A percentile compares a stretch with the other conserved stretches of the same genome.
phyloP scores from a whole-genome alignment of 208 protist species.

The Balamuthia mandrillaris region DNA sequence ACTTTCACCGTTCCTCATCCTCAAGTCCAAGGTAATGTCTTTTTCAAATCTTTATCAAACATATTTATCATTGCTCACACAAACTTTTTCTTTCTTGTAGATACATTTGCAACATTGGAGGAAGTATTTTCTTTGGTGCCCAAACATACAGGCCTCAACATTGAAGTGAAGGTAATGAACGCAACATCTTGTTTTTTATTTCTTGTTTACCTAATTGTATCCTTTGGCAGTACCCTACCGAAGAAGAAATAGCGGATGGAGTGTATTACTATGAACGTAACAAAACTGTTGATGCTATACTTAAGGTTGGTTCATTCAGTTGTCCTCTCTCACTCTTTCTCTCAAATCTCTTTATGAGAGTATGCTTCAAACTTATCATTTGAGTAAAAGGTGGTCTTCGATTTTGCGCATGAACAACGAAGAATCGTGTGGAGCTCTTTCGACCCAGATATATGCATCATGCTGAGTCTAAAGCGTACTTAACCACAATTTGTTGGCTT shows the following conservation, averaged over 20 bases:
- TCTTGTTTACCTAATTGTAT: too few species aligned
- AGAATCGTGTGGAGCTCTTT: neutral
- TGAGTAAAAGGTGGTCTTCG: neutral
- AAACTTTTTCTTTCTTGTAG: too few species aligned
- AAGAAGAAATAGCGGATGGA: neutral
- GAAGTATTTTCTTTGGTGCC: slow-evolving; percentile 6
- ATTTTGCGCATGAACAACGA: neutral
- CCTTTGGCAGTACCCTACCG: slow-evolving; percentile 9
- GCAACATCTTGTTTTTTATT: too few species aligned
- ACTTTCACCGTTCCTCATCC: too few species aligned
- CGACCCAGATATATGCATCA: neutral
- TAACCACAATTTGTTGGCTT: neutral
- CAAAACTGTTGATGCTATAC: neutral
- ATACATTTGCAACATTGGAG: neutral
- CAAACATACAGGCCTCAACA: neutral
- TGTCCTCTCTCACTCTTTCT: neutral
- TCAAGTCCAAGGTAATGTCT: too few species aligned
- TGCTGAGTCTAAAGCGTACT: neutral
- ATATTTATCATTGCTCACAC: too few species aligned
- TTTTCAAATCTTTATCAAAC: too few species aligned
- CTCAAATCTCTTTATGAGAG: neutral
- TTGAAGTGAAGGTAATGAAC: slow-evolving; percentile 16
- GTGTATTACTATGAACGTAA: neutral
- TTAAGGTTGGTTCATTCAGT: neutral
- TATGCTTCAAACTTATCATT: neutral